Evolutionary conservation across 1,139 yeast genomes (phyloP).

Genomic region (Blastobotrys petasosporus): DNA sequence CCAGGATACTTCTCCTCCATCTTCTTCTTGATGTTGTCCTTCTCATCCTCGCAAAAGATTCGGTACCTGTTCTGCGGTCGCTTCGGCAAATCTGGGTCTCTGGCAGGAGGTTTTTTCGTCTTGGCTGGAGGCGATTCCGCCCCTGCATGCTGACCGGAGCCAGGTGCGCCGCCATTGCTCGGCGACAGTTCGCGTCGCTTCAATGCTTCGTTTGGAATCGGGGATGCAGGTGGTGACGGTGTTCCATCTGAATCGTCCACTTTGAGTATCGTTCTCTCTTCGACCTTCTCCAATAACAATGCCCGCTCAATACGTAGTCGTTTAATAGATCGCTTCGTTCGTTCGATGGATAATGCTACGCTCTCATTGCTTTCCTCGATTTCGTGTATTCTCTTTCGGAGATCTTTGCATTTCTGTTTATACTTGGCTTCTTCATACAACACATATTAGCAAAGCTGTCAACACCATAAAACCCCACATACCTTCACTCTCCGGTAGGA

Average conservation of each 20-base stretch:
- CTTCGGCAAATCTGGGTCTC: constrained; percentile 82
- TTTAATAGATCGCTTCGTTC: constrained; percentile 73
- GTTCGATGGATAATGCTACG: constrained; percentile 67
- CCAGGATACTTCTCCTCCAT: constrained; percentile 45
- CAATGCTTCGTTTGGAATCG: constrained; percentile 18
- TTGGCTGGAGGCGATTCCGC: constrained; percentile 7
- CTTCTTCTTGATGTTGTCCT: constrained; percentile 61
- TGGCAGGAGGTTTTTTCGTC: constrained; percentile 23
- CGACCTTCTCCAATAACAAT: constrained; percentile 71
- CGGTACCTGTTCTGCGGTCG: constrained; percentile 87
- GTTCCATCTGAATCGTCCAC: constrained; percentile 29
- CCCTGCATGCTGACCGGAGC: constrained; percentile 1
- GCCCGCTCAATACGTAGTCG: constrained; percentile 79
- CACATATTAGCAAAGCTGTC: constrained; percentile 1
- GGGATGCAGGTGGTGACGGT: constrained; percentile 31
- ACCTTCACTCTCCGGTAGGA: constrained; percentile 13
- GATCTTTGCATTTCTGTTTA: constrained; percentile 62
- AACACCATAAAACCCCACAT: neutral
- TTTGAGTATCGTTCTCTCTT: constrained; percentile 35
- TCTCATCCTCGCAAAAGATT: constrained; percentile 80
- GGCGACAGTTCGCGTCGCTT: constrained; percentile 11
- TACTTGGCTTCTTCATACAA: constrained; percentile 31
- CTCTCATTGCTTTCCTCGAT: constrained; percentile 77
- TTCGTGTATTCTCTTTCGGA: constrained; percentile 65
- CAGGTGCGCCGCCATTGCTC: constrained; percentile 3